phyloP scores from a whole-genome alignment of 345 rosid species.

The Barbarea vulgaris region DNA sequence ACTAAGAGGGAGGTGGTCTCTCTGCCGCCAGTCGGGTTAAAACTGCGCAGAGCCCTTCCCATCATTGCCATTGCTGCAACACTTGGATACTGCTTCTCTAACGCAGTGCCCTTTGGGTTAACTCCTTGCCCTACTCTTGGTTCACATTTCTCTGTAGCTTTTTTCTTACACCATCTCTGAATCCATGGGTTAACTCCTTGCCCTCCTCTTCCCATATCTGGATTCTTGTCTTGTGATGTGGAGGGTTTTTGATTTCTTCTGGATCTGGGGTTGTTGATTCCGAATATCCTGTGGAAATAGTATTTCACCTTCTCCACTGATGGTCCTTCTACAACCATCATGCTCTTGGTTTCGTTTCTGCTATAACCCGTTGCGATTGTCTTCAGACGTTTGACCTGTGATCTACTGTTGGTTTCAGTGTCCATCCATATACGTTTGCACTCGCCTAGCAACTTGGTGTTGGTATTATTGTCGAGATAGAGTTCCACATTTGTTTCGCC shows the following conservation, averaged over 20 bases:
- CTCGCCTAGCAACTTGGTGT: conserved; percentile 28
- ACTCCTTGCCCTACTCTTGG: conserved; percentile 26
- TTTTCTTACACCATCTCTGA: conserved; percentile 59
- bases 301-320: conserved; percentile 45
- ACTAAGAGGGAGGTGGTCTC: conserved; percentile 51
- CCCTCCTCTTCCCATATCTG: conserved; percentile 12
- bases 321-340: conserved; percentile 44
- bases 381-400: conserved; percentile 71
- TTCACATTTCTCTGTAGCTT: conserved; percentile 23
- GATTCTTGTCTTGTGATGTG: conserved; percentile 33
- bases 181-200: conserved; percentile 55
- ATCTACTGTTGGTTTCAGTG: conserved; percentile 50
- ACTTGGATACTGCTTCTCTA: conserved; percentile 71
- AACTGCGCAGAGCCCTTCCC: conserved; percentile 65
- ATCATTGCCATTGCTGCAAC: conserved; percentile 89
- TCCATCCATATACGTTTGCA: conserved; percentile 40
- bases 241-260: conserved; percentile 33
- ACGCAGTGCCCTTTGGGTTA: conserved; percentile 32
- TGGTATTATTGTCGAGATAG: conserved; percentile 26
- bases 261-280: conserved; percentile 31
- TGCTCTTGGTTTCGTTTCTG: conserved; percentile 43
- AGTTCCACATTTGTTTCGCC: conserved; percentile 48
- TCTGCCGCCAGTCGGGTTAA: conserved; percentile 48
- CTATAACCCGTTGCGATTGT: conserved; percentile 39
- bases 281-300: conserved; percentile 32